Evolutionary conservation across 176 grass and related monocot genomes (phyloP).

Genomic region (Microstegium vimineum): DNA sequence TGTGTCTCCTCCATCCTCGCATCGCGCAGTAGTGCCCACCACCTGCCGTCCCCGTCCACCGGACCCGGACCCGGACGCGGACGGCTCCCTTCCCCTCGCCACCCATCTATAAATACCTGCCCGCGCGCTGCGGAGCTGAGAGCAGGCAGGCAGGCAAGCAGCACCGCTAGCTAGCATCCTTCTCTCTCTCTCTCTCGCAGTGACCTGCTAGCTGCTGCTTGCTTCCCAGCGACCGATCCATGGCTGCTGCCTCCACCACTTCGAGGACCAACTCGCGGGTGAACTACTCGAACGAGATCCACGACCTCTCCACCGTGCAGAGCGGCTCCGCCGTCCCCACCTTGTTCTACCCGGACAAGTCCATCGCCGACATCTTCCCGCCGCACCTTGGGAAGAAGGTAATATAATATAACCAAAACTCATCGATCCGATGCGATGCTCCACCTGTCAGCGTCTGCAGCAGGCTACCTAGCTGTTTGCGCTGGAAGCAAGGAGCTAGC

Average conservation of each 20-base stretch:
- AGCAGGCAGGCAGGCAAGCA: conserved; percentile 25
- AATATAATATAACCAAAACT: background rate
- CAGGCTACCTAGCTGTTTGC: too few relatives aligned
- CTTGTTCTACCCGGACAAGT: conserved; percentile 48
- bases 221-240: background rate
- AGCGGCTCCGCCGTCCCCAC: conserved; percentile 33
- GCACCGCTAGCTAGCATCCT: background rate
- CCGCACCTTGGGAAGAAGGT: conserved; percentile 76
- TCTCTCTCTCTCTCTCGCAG: too few relatives aligned
- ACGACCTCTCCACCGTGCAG: conserved; percentile 72
- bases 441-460: background rate
- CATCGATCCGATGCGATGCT: too few relatives aligned
- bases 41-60: conserved; percentile 25
- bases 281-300: conserved; percentile 90
- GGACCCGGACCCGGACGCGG: background rate
- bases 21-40: conserved; percentile 23
- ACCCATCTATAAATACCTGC: conserved; percentile 45
- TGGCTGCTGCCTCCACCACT: background rate
- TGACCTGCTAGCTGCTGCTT: background rate
- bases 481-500: too few relatives aligned
- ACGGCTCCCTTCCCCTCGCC: background rate
- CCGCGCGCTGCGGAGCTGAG: background rate
- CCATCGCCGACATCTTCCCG: conserved; percentile 63
- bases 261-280: conserved; percentile 48
- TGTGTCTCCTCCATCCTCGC: background rate